phyloP scores from a whole-genome alignment of 768 basidiomycete species.

The Boletales sp. region DNA sequence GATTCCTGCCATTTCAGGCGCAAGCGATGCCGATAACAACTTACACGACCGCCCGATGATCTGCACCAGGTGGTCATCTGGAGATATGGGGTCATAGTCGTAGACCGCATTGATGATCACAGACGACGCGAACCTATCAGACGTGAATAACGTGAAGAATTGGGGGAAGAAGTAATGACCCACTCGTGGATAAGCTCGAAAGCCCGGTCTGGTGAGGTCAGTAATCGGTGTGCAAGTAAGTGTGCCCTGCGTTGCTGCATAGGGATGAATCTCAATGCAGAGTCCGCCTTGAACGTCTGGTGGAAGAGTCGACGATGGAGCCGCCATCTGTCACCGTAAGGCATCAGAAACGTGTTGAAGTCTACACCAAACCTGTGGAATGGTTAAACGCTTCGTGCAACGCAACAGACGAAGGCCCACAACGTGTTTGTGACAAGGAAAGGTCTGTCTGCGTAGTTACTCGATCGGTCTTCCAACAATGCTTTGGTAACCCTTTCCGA shows the following conservation, averaged over 20 bases:
- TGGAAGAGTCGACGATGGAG: conserved; percentile 20
- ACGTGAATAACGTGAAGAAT: background rate
- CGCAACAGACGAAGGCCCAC: background rate
- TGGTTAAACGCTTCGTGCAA: background rate
- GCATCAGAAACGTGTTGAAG: conserved; percentile 9
- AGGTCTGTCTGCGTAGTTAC: conserved; percentile 33
- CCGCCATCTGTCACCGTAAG: conserved; percentile 25
- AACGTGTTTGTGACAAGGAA: conserved; percentile 3
- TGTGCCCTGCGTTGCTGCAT: conserved; percentile 27
- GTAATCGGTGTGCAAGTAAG: conserved; percentile 28
- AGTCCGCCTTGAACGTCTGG: conserved; percentile 10
- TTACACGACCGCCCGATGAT: background rate
- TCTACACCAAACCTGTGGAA: conserved; percentile 13
- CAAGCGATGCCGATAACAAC: background rate
- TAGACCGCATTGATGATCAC: conserved; percentile 14
- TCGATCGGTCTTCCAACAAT: conserved; percentile 36
- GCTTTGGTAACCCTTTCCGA: conserved; percentile 31
- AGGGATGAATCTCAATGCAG: conserved; percentile 21
- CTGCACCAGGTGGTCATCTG: conserved; percentile 4
- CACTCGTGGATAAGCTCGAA: conserved; percentile 33
- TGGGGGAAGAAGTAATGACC: background rate
- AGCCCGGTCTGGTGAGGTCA: conserved; percentile 31
- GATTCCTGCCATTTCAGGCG: background rate
- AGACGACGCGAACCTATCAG: conserved; percentile 10
- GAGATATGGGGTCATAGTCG: conserved; percentile 13